These are phyloP conservation scores for Gypsophila paniculata DNA, from an alignment of 179 eudicot genomes.

Conservation along the genomic window DNA sequence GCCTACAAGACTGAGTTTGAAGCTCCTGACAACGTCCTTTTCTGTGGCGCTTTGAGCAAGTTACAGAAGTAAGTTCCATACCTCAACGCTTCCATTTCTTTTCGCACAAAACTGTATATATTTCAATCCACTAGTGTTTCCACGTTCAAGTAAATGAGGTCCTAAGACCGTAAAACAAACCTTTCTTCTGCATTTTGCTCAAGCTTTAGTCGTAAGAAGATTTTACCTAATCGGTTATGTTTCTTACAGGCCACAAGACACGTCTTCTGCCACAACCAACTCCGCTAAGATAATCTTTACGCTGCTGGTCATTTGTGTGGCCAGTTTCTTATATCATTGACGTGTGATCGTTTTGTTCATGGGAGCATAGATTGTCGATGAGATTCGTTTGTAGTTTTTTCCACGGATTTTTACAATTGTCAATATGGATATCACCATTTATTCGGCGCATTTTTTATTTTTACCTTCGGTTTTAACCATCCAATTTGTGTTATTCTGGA, in stretches of 20 bases:
- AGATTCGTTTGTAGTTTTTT: slow-evolving; percentile 19
- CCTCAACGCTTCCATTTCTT: not conserved
- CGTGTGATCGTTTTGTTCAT: slow-evolving; percentile 11
- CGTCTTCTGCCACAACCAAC: slow-evolving; percentile 41
- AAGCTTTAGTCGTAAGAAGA: not conserved
- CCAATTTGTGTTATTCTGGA: slow-evolving; percentile 18
- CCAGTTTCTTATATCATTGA: slow-evolving; percentile 33
- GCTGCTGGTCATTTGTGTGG: slow-evolving; percentile 32
- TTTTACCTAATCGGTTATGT: not conserved
- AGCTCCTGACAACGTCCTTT: slow-evolving; percentile 64
- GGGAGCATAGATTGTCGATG: slow-evolving; percentile 30
- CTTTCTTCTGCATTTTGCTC: not conserved
- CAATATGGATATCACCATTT: slow-evolving; percentile 25
- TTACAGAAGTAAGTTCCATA: slow-evolving; percentile 53
- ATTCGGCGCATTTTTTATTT: slow-evolving; percentile 14
- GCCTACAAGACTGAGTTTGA: slow-evolving; percentile 63
- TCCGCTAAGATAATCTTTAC: slow-evolving; percentile 30
- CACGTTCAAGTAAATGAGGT: too few species aligned
- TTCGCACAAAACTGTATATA: not conserved
- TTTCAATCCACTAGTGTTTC: not conserved
- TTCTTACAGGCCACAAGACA: slow-evolving; percentile 53
- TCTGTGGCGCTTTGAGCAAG: slow-evolving; percentile 66
- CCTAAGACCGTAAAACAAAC: not conserved
- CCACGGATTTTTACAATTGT: slow-evolving; percentile 24
- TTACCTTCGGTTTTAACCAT: slow-evolving; percentile 8